Evolutionary conservation across 495 filamentous ascomycete species (phyloP).

Genomic region (Penicillium daleae): DNA sequence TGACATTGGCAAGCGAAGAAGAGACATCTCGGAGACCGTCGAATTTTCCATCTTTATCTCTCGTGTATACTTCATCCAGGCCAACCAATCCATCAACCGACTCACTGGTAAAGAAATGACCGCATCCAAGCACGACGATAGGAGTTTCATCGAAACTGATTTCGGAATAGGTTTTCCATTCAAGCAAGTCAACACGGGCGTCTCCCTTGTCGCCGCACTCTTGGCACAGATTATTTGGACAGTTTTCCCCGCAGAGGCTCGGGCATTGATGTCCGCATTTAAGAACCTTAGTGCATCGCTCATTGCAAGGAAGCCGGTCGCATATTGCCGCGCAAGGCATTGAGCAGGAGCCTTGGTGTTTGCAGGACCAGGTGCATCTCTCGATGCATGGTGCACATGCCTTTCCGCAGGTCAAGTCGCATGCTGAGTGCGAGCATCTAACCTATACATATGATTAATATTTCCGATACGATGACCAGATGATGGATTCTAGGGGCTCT

Average conservation of each 20-base stretch:
- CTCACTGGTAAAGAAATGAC: slow-evolving; percentile 17
- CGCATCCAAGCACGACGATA: slow-evolving; percentile 15
- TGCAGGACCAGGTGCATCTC: slow-evolving; percentile 56
- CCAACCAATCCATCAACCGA: slow-evolving; percentile 22
- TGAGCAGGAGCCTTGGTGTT: slow-evolving; percentile 51
- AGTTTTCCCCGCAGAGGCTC: slow-evolving; percentile 63
- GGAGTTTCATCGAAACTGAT: slow-evolving; percentile 16
- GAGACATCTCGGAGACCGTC: slow-evolving; percentile 18
- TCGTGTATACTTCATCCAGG: slow-evolving; percentile 19
- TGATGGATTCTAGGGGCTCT: slow-evolving; percentile 44
- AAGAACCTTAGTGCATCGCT: slow-evolving; percentile 38
- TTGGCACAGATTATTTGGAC: slow-evolving; percentile 41
- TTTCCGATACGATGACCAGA: neutral
- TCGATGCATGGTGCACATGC: slow-evolving; percentile 65
- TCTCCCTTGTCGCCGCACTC: slow-evolving; percentile 14
- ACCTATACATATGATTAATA: slow-evolving; percentile 12
- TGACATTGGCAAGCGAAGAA: slow-evolving; percentile 19
- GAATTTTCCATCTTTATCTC: slow-evolving; percentile 19
- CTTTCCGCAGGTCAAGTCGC: slow-evolving; percentile 48
- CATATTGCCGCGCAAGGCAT: slow-evolving; percentile 63
- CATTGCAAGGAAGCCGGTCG: slow-evolving; percentile 62
- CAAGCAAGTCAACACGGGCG: slow-evolving; percentile 13
- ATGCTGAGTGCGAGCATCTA: slow-evolving; percentile 15
- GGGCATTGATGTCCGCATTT: slow-evolving; percentile 68
- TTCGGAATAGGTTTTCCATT: slow-evolving; percentile 10